phyloP scores from a whole-genome alignment of 108 stramenopile genomes.

The Pseudonitzschia pungens region DNA sequence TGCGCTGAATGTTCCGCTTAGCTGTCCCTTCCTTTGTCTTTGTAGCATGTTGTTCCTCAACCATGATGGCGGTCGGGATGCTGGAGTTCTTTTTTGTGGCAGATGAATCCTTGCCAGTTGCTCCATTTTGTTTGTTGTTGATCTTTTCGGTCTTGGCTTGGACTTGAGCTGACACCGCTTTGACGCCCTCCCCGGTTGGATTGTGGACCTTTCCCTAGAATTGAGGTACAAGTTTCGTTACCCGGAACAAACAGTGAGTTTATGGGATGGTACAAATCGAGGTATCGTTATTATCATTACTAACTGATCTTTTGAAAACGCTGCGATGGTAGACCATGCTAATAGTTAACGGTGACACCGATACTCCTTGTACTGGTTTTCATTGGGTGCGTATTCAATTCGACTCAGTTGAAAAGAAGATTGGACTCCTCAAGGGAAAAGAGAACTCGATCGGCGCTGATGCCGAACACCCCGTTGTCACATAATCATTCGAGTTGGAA shows the following conservation, averaged over 20 bases:
- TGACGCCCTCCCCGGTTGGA: constrained; percentile 72
- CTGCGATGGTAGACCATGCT: not conserved
- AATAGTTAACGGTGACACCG: not conserved
- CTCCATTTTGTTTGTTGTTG: constrained; percentile 11
- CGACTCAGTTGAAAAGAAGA: not conserved
- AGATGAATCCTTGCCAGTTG: not conserved
- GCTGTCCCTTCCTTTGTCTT: constrained; percentile 67
- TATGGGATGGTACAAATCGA: not conserved
- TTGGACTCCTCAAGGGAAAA: too few species aligned
- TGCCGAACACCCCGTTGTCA: too few species aligned
- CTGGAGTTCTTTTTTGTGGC: constrained; percentile 20
- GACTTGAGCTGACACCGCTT: constrained; percentile 61
- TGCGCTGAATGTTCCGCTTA: constrained; percentile 80
- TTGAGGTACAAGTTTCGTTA: not conserved
- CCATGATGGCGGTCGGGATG: constrained; percentile 14
- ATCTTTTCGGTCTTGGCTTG: constrained; percentile 52
- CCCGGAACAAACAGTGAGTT: not conserved
- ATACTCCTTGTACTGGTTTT: not conserved
- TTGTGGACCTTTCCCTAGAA: constrained; percentile 83
- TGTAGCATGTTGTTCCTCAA: constrained; percentile 57
- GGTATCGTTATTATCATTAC: not conserved
- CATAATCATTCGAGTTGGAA: not conserved
- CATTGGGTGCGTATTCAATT: not conserved
- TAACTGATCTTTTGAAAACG: not conserved
- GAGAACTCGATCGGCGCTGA: too few species aligned